Evolutionary conservation across 306 rosid species (phyloP).

Genomic region (Astragalus membranaceus): DNA sequence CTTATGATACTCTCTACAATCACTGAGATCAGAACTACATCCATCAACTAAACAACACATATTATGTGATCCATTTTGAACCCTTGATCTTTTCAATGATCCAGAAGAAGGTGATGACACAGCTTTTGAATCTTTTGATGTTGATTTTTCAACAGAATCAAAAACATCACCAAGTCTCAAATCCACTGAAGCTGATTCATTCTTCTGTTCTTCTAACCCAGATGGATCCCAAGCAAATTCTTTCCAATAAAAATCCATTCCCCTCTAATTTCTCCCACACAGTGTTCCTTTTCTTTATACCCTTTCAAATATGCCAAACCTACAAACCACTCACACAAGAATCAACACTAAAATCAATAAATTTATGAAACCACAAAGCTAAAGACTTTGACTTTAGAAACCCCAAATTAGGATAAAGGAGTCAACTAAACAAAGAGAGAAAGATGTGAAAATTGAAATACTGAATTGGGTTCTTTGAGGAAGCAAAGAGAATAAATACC

Average conservation of each 20-base stretch:
- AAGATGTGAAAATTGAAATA: neutral
- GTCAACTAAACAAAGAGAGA: constrained; percentile 11
- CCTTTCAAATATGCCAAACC: constrained; percentile 29
- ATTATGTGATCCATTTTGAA: constrained; percentile 35
- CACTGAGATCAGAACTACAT: constrained; percentile 67
- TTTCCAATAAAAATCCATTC: constrained; percentile 86
- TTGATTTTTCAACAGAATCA: constrained; percentile 25
- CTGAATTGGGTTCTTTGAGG: constrained; percentile 28
- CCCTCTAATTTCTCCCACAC: constrained; percentile 18
- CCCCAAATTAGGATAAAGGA: constrained; percentile 15
- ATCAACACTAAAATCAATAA: constrained; percentile 23
- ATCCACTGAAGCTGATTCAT: constrained; percentile 30
- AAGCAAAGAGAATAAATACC: constrained; percentile 37
- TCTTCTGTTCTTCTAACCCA: constrained; percentile 29
- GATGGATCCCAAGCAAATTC: constrained; percentile 60
- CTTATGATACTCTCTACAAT: constrained; percentile 76
- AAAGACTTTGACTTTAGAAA: constrained; percentile 29
- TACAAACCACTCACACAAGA: constrained; percentile 33
- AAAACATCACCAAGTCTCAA: constrained; percentile 37
- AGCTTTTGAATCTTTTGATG: neutral
- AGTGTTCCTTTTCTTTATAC: neutral
- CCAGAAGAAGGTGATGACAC: constrained; percentile 34
- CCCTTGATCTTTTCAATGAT: constrained; percentile 50
- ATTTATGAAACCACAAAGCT: constrained; percentile 4
- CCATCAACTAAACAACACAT: constrained; percentile 73